Conservation (phyloP, 805 yeast species). For the Ogataea ramenticola region DNA sequence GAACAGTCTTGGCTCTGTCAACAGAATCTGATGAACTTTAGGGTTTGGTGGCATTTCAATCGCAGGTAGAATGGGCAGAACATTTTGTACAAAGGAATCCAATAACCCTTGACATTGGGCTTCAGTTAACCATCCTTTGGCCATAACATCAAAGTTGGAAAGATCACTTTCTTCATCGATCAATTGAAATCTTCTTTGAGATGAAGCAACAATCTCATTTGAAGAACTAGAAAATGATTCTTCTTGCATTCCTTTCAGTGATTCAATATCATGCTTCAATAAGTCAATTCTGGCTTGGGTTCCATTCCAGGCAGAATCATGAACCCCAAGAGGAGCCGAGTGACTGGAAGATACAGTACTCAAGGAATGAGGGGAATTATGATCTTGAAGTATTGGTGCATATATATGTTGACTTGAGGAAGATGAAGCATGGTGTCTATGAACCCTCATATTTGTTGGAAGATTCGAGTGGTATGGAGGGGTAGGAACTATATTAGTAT, state of each 20-base stretch:
- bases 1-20: constrained; percentile 52
- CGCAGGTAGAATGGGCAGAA: constrained; percentile 48
- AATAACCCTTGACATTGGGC: constrained; percentile 56
- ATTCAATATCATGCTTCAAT: constrained; percentile 26
- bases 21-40: constrained; percentile 40
- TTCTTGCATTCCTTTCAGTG: constrained; percentile 26
- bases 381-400: not conserved
- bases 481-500: not conserved
- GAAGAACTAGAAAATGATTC: constrained; percentile 35
- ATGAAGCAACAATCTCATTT: constrained; percentile 35
- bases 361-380: not conserved
- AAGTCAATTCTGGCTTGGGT: not conserved
- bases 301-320: not conserved
- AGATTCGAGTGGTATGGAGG: not conserved
- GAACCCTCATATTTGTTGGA: not conserved
- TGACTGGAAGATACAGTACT: not conserved
- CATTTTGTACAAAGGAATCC: constrained; percentile 35
- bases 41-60: constrained; percentile 40
- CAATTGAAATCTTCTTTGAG: constrained; percentile 33
- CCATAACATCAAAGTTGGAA: constrained; percentile 41
- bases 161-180: constrained; percentile 19
- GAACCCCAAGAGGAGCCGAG: not conserved
- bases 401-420: not conserved
- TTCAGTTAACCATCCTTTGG: constrained; percentile 46
- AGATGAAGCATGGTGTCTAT: not conserved